These are phyloP conservation scores for Forsythia viridissima DNA, from an alignment of 257 asterid species.

Conservation along the genomic window DNA sequence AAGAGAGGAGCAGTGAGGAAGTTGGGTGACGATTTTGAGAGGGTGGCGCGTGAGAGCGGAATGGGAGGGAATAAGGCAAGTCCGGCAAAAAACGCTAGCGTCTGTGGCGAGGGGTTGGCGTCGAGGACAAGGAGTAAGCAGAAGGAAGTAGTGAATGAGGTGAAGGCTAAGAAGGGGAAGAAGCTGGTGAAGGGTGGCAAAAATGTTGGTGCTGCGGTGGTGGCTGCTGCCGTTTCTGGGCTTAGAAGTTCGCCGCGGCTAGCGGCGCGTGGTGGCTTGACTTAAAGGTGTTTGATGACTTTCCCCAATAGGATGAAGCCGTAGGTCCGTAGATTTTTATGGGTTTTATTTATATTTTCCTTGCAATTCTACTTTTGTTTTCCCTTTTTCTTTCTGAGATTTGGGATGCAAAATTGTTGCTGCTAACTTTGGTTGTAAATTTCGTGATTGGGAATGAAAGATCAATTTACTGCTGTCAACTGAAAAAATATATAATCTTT, in stretches of 20 bases:
- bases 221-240: slow-evolving; percentile 24
- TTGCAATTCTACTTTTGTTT: background rate
- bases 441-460: background rate
- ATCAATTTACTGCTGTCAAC: too few species aligned
- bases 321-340: background rate
- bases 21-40: slow-evolving; percentile 75
- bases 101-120: slow-evolving; percentile 12
- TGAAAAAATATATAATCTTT: too few species aligned
- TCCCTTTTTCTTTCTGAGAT: background rate
- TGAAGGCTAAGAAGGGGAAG: slow-evolving; percentile 19
- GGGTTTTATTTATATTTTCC: background rate
- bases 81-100: slow-evolving; percentile 1
- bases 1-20: slow-evolving; percentile 65
- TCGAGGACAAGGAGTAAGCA: slow-evolving; percentile 37
- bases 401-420: background rate
- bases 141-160: slow-evolving; percentile 9
- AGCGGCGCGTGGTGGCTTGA: slow-evolving; percentile 24
- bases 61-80: slow-evolving; percentile 1
- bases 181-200: slow-evolving; percentile 35
- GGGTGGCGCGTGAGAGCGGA: slow-evolving; percentile 61
- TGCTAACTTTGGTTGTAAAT: background rate
- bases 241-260: slow-evolving; percentile 68
- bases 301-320: background rate
- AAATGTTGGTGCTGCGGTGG: slow-evolving; percentile 25
- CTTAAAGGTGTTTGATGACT: slow-evolving; percentile 28